Conservation (phyloP, 1,284 basidiomycete species). For the Kalmanozyma brasiliensis region DNA sequence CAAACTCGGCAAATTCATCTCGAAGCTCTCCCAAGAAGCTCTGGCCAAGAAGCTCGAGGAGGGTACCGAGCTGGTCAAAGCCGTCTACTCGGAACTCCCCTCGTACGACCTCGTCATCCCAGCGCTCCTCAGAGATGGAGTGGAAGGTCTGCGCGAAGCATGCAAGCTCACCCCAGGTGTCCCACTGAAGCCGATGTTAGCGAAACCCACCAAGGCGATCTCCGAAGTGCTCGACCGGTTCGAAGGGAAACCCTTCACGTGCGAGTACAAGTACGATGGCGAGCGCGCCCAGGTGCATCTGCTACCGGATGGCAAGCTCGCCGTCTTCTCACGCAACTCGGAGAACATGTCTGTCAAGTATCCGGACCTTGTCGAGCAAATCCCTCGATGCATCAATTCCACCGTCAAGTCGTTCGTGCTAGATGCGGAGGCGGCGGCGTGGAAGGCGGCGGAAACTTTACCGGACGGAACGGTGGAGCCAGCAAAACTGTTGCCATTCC, state of each 20-base stretch:
- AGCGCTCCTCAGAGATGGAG: slow-evolving; percentile 82
- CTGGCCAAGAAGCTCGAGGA: slow-evolving; percentile 81
- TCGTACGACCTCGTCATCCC: slow-evolving; percentile 95
- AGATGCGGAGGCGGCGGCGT: slow-evolving; percentile 95
- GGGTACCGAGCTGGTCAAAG: slow-evolving; percentile 82
- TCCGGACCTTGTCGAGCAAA: slow-evolving; percentile 92
- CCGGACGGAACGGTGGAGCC: slow-evolving; percentile 25
- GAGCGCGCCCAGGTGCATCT: slow-evolving; percentile 82
- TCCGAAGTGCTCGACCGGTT: slow-evolving; percentile 98
- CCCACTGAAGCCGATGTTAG: slow-evolving; percentile 98
- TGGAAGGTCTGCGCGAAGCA: slow-evolving; percentile 76
- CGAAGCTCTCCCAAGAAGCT: slow-evolving; percentile 74
- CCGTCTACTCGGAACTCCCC: slow-evolving; percentile 94
- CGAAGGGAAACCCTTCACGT: slow-evolving; percentile 94
- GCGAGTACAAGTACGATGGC: slow-evolving; percentile 99
- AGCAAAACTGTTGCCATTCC: slow-evolving; percentile 88
- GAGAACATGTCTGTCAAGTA: slow-evolving; percentile 99
- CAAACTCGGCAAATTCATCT: slow-evolving; percentile 71
- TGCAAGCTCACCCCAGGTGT: slow-evolving; percentile 93
- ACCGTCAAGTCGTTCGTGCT: slow-evolving; percentile 87
- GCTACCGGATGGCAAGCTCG: slow-evolving; percentile 70
- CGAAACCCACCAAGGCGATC: slow-evolving; percentile 99
- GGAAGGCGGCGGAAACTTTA: slow-evolving; percentile 75
- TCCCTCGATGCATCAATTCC: slow-evolving; percentile 76
- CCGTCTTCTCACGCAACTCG: slow-evolving; percentile 94